Percentiles rank a stretch among this genome's conserved stretches.
Evolutionary conservation across 2,329 filamentous ascomycete species (phyloP).

Genomic region (Didymella keratinophila): DNA sequence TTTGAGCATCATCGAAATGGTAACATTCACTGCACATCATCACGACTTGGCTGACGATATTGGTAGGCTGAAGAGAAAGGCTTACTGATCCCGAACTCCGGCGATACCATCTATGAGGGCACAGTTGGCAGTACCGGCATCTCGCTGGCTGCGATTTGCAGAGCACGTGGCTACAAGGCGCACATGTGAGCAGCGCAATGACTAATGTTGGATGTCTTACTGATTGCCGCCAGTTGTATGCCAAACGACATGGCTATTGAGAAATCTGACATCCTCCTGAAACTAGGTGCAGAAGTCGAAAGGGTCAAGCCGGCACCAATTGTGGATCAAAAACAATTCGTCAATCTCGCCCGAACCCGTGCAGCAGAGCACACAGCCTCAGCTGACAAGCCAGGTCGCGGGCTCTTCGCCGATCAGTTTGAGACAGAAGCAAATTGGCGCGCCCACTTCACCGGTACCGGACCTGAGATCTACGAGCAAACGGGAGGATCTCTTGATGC

Average conservation of each 20-base stretch:
- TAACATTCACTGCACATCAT: constrained; percentile 35
- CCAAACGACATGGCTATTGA: constrained; percentile 88
- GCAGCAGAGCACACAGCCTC: constrained; percentile 75
- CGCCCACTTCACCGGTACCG: constrained; percentile 83
- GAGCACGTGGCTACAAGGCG: constrained; percentile 86
- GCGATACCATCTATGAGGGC: constrained; percentile 96
- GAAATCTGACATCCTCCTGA: constrained; percentile 86
- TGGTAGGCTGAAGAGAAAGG: constrained; percentile 76
- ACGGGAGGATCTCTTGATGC: constrained; percentile 78
- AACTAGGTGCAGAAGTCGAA: constrained; percentile 92
- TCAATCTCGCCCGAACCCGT: constrained; percentile 83
- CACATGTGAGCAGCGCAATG: constrained; percentile 70
- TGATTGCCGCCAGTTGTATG: constrained; percentile 72
- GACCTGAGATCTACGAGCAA: constrained; percentile 87
- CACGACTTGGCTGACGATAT: constrained; percentile 13
- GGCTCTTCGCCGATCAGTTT: constrained; percentile 97
- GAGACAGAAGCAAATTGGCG: constrained; percentile 89
- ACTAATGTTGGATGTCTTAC: not conserved
- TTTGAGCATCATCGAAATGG: constrained; percentile 80
- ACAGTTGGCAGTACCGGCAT: constrained; percentile 97
- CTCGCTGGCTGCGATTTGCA: constrained; percentile 86
- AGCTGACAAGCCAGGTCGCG: constrained; percentile 68
- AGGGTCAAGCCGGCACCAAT: constrained; percentile 91
- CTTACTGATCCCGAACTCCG: constrained; percentile 76
- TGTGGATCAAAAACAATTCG: constrained; percentile 90